These are phyloP conservation scores for Pleurostoma richardsiae DNA, from an alignment of 2,329 filamentous ascomycete species.

Conservation along the genomic window DNA sequence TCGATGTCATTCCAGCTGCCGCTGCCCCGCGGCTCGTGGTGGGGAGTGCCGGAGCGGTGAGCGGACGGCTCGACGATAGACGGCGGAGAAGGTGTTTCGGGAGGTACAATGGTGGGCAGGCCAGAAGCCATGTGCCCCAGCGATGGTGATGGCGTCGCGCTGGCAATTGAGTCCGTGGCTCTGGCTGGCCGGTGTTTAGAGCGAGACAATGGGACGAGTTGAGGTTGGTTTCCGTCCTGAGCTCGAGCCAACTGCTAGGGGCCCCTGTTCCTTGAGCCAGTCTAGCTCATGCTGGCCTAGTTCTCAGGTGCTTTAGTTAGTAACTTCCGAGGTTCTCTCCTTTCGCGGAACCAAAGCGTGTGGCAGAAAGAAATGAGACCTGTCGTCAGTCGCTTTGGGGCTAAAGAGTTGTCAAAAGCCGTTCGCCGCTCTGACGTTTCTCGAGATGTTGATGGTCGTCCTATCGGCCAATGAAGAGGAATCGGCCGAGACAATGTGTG, in stretches of 20 bases:
- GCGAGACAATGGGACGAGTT: not conserved
- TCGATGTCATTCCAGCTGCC: constrained; percentile 10
- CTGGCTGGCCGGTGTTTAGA: no score
- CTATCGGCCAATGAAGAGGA: no score
- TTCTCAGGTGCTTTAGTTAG: no score
- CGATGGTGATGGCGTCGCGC: not conserved
- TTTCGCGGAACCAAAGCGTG: no score
- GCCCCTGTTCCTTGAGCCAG: constrained; percentile 4
- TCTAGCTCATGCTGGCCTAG: constrained; percentile 4
- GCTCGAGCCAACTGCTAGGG: not conserved
- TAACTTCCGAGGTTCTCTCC: no score
- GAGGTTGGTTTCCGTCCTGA: not conserved
- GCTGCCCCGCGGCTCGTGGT: constrained; percentile 3
- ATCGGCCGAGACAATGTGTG: no score
- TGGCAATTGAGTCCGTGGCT: no score
- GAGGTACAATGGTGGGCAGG: constrained; percentile 53
- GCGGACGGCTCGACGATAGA: constrained; percentile 38
- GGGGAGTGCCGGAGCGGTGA: constrained; percentile 20
- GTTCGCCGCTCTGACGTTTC: no score
- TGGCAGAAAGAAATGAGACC: no score
- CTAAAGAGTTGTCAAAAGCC: no score
- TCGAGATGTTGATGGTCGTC: no score
- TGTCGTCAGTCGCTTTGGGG: no score
- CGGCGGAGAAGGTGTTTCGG: constrained; percentile 61
- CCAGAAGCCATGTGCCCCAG: constrained; percentile 48